Percentiles rank a stretch among this genome's conserved stretches.
phyloP scores from a whole-genome alignment of 2,329 filamentous ascomycete species.

The Hymenoscyphus albidus region DNA sequence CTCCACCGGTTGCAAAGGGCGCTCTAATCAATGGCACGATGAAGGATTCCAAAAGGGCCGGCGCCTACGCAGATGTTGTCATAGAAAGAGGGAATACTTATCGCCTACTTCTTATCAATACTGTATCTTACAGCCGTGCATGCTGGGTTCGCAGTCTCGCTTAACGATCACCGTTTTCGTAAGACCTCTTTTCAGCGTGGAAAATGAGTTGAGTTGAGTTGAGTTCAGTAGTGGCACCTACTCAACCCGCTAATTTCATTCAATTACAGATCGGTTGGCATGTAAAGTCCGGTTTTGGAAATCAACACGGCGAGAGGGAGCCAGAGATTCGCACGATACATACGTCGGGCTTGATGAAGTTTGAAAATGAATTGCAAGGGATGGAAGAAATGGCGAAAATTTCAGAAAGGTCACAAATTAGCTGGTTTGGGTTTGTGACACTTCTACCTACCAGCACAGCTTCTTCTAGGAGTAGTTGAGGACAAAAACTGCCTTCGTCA shows the following conservation, averaged over 20 bases:
- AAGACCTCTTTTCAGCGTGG: background rate
- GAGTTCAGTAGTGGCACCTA: too few relatives aligned
- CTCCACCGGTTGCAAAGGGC: conserved; percentile 11
- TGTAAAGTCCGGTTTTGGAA: conserved; percentile 3
- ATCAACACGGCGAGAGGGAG: conserved; percentile 10
- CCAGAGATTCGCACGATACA: background rate
- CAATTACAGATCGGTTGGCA: conserved; percentile 7
- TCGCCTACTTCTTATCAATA: conserved; percentile 45
- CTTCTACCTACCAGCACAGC: too few relatives aligned
- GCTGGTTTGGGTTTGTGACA: too few relatives aligned
- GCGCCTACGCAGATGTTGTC: conserved; percentile 22
- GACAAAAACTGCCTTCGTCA: too few relatives aligned
- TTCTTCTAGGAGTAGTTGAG: too few relatives aligned
- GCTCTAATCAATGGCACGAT: conserved; percentile 22
- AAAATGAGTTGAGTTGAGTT: too few relatives aligned
- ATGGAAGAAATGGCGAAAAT: background rate
- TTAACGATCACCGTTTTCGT: conserved; percentile 45
- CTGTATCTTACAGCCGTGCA: conserved; percentile 40
- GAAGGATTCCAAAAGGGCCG: conserved; percentile 10
- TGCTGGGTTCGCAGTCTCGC: conserved; percentile 41
- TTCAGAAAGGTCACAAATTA: too few relatives aligned
- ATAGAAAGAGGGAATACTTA: conserved; percentile 39
- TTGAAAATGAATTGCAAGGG: background rate
- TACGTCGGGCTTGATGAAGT: background rate
- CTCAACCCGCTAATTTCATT: background rate